phyloP scores from a whole-genome alignment of 176 grass and related monocot species.

The Oropetium thomaeum region DNA sequence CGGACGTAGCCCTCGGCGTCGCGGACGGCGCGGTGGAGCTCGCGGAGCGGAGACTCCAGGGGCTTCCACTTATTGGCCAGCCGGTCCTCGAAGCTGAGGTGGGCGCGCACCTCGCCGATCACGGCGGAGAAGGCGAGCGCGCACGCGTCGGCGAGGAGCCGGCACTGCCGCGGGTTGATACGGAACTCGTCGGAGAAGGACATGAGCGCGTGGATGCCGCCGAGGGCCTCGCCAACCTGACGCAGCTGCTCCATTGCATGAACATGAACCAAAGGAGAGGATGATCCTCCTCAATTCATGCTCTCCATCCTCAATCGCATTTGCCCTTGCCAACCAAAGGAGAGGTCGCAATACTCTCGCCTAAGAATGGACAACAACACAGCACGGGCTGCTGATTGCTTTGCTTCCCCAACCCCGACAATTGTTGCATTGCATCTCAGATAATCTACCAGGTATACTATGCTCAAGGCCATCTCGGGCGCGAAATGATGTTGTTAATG shows the following conservation, averaged over 20 bases:
- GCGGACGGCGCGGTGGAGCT: slow-evolving; percentile 68
- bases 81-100: slow-evolving; percentile 65
- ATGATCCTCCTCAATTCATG: slow-evolving; percentile 14
- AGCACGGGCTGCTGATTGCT: too few species aligned
- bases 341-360: not conserved
- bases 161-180: slow-evolving; percentile 79
- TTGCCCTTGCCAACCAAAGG: too few species aligned
- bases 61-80: slow-evolving; percentile 64
- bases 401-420: too few species aligned
- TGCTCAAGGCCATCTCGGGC: too few species aligned
- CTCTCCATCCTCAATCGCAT: too few species aligned
- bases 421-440: too few species aligned
- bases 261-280: too few species aligned
- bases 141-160: slow-evolving; percentile 65
- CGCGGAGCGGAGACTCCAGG: slow-evolving; percentile 62
- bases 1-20: slow-evolving; percentile 65
- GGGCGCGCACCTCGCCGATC: slow-evolving; percentile 44
- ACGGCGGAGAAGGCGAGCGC: slow-evolving; percentile 60
- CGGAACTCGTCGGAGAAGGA: slow-evolving; percentile 69
- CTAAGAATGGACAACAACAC: slow-evolving; percentile 18
- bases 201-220: slow-evolving; percentile 69
- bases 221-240: slow-evolving; percentile 76
- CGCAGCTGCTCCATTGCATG: slow-evolving; percentile 74
- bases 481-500: too few species aligned
- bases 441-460: too few species aligned